phyloP scores from a whole-genome alignment of 2,329 filamentous ascomycete genomes.

The Verticillium nubilum region DNA sequence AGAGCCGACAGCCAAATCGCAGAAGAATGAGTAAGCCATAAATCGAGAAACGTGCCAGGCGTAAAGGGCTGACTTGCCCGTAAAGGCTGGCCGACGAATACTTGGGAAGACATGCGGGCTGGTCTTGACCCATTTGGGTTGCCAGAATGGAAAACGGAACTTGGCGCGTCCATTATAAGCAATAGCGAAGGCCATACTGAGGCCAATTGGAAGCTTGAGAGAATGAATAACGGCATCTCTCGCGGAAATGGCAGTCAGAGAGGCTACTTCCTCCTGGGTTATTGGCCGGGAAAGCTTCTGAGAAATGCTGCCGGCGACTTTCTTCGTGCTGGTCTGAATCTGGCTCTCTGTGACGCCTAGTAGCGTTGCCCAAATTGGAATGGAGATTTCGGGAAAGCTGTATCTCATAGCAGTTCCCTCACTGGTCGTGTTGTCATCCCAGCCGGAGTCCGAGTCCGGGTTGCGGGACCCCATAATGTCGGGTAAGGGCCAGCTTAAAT shows the following conservation, averaged over 20 bases:
- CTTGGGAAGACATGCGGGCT: slow-evolving; percentile 24
- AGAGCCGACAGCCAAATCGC: slow-evolving; percentile 17
- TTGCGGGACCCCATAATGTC: not conserved
- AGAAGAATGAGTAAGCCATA: slow-evolving; percentile 23
- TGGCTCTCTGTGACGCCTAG: slow-evolving; percentile 1
- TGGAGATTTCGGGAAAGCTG: not conserved
- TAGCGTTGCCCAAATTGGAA: slow-evolving; percentile 4
- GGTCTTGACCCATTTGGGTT: slow-evolving; percentile 23
- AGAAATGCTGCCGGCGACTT: not conserved
- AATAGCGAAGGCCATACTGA: slow-evolving; percentile 15
- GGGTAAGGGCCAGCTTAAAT: not conserved
- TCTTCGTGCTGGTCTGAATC: not conserved
- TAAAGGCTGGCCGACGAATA: slow-evolving; percentile 14
- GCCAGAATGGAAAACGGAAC: slow-evolving; percentile 35
- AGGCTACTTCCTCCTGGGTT: slow-evolving; percentile 28
- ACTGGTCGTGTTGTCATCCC: not conserved
- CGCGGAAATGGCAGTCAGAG: slow-evolving; percentile 18
- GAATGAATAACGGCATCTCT: slow-evolving; percentile 19
- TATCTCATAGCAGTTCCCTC: not conserved
- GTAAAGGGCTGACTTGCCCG: slow-evolving; percentile 16
- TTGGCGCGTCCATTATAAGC: slow-evolving; percentile 21
- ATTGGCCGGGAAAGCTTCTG: slow-evolving; percentile 17
- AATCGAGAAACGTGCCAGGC: slow-evolving; percentile 31
- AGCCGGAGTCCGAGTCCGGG: not conserved
- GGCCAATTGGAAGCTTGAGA: slow-evolving; percentile 9